Evolutionary conservation across 495 filamentous ascomycete genomes (phyloP), one percentile per base, ranked within the genome.

Genomic region (Astrothelium macrocarpum): DNA sequence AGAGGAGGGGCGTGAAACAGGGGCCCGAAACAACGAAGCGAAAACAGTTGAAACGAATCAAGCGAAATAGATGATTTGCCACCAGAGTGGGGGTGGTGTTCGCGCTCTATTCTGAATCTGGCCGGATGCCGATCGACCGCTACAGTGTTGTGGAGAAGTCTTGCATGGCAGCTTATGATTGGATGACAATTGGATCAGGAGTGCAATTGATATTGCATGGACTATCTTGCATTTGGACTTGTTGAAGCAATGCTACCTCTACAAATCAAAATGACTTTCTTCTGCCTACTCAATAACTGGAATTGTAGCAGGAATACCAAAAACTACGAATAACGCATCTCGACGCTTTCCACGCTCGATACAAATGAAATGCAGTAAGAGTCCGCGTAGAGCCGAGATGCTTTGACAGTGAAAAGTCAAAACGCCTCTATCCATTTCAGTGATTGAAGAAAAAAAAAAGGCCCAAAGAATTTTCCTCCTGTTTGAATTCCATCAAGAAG

Each of bases 41-140:
- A 56, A n/a, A 25, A 29, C 34, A 25, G 26, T 56, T 20, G 49
- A 56, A 56, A 56, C 49, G 49, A 56, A 56, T 56, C 49, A 29
- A 25, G 23, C 23, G 49, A 25, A 16, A 11, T 2, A 25, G 25
- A 29, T 11, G 49, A 1, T 29, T 11, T 29, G 12, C 20, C 12
- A 5, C 49, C 25, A 5, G 12, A 11, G 45, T 20, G 14, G 10
- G 5, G 5, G 11, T n/a, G 45, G 45, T 49, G 45, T 49, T 49
- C 23, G 45, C 45, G 16, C 36, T 16, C 16, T 49, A 20, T 9
- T 20, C 9, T 49, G n/a, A 9, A 49, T 49, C n/a, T 18, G 43
- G 43, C 7, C 18, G n/a, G 34, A 39, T 39, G 14, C 34, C 34
- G 34, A 39, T 39, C 34, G 5, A 39, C 5, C 34, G 34, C 34